These are phyloP conservation scores for Micromonas pusilla DNA, from an alignment of 139 green algal genomes.

Conservation along the genomic window DNA sequence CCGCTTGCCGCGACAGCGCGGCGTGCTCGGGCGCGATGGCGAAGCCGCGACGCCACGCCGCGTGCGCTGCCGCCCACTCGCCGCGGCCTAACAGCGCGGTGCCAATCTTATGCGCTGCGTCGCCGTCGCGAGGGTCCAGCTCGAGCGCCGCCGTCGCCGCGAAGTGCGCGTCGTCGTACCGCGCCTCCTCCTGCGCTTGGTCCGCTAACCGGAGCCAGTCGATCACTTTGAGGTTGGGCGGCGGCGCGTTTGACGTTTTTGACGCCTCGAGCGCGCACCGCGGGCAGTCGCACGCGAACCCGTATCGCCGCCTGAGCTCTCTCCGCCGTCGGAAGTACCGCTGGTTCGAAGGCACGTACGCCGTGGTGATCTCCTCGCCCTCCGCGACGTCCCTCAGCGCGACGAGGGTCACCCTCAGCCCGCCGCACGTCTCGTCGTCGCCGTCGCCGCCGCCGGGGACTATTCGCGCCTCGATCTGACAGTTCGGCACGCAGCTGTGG, in stretches of 20 bases:
- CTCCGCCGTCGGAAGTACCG: too few relatives aligned
- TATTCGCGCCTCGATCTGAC: background rate
- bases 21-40: background rate
- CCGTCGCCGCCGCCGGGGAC: background rate
- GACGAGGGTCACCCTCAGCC: background rate
- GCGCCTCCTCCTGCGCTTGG: conserved; percentile 1
- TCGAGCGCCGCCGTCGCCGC: background rate
- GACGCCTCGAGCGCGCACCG: background rate
- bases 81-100: background rate
- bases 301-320: background rate
- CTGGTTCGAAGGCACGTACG: background rate
- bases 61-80: background rate
- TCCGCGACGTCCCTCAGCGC: background rate
- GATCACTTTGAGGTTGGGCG: background rate
- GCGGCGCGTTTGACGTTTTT: background rate
- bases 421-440: background rate
- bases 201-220: background rate
- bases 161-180: background rate
- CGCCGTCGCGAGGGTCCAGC: background rate
- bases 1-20: background rate
- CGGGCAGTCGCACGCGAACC: background rate
- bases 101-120: background rate
- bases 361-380: conserved; percentile 12
- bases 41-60: background rate
- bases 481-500: background rate